Evolutionary conservation across 2,329 filamentous ascomycete genomes (phyloP).

Genomic region (Colletotrichum limetticola): DNA sequence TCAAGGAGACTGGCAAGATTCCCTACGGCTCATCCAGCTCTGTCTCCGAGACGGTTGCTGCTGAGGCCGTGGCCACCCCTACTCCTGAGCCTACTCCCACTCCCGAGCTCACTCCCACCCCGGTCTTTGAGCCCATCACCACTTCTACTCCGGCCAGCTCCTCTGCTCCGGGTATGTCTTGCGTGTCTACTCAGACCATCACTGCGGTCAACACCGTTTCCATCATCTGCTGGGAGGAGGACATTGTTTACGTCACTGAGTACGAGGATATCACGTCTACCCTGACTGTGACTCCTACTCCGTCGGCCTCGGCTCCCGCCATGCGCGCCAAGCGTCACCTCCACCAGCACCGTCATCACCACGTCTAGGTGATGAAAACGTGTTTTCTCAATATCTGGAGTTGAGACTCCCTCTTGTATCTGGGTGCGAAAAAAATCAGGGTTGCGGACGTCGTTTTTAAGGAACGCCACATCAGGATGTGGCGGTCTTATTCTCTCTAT

Average conservation of each 20-base stretch:
- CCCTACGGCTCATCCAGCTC: conserved; percentile 30
- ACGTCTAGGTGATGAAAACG: conserved; percentile 17
- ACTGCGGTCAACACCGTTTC: conserved; percentile 62
- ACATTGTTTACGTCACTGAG: conserved; percentile 63
- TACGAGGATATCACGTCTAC: conserved; percentile 53
- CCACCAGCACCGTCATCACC: conserved; percentile 52
- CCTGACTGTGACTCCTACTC: conserved; percentile 48
- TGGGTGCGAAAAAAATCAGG: conserved; percentile 13
- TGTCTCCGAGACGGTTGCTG: conserved; percentile 1
- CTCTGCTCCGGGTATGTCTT: conserved; percentile 40
- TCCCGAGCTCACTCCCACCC: conserved; percentile 7
- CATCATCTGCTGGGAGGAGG: conserved; percentile 68
- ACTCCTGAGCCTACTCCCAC: conserved; percentile 41
- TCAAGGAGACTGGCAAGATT: conserved; percentile 46
- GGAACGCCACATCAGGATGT: conserved; percentile 29
- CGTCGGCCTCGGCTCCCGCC: conserved; percentile 36
- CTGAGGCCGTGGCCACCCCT: conserved; percentile 13
- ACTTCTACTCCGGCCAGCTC: conserved; percentile 38
- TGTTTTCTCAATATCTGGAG: conserved; percentile 13
- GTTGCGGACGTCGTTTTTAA: conserved; percentile 17
- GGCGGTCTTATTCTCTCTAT: conserved; percentile 14
- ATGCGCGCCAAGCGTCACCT: conserved; percentile 44
- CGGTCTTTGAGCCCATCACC: conserved; percentile 43
- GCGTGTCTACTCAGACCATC: conserved; percentile 62
- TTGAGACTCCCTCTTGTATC: conserved; percentile 8